Base-by-base conservation (phyloP, 1,139 yeast species). In the Zygosaccharomyces pseudobailii region DNA sequence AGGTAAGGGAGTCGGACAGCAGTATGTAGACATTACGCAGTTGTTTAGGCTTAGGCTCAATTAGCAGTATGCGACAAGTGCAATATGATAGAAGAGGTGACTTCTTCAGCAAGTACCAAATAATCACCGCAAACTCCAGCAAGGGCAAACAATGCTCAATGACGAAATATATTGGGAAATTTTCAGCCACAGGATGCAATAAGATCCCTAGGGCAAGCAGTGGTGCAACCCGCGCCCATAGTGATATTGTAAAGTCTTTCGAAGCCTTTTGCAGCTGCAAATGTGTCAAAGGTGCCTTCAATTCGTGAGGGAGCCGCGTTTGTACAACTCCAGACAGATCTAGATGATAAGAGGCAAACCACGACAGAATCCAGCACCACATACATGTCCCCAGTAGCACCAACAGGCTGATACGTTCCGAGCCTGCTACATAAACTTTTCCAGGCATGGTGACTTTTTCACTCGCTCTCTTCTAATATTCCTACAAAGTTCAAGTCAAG, bases 1-100 rank as follows among this genome's bases (percentile, higher is more conserved):
- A 87, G 1, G 92, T 84, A 43, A 89, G 69, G 4, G 88, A 80
- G 70, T 89, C 97, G 6, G 95, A 81, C 7, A 88, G 66, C 48
- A 90, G 68, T 42, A 88, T 85, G 62, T 89, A 96, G 49, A 87
- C 85, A 25, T 87, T 80, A 59, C 96, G 84, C 81, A 51, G 85
- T 78, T 8, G 72, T 69, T 5, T 94, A 88, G 42, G 69, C 40
- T 21, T 76, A 41, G 42, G 84, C 70, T 53, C 96, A 67, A 56
- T 72, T 69, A 51, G 78, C 55, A 19, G 87, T 76, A 43, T 78
- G 64, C 53, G 67, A 67, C 27, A 76, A 20, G 44, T 36, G 39
- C 54, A 62, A 43, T 54, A 67, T 40, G 82, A 65, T 33, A 66
- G 59, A 45, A 76, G 76, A 7, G 80, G 84, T 24, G 63, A 59